Conservation (phyloP, 2,329 filamentous ascomycete genomes). For the Dichotomopilus funicola region DNA sequence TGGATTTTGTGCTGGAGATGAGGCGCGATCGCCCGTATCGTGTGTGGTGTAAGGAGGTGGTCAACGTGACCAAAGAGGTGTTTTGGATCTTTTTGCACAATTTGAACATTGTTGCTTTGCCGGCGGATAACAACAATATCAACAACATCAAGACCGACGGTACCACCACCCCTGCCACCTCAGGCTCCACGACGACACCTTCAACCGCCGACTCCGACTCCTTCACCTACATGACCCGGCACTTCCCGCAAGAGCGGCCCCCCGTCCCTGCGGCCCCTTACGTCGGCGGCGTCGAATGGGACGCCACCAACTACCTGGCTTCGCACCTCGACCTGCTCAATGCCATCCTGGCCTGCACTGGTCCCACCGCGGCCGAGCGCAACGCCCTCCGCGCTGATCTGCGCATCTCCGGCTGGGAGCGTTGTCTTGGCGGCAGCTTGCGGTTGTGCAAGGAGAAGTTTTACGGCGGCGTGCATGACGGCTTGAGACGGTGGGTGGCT, state of each 20-base stretch:
- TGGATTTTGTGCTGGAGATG: conserved; percentile 87
- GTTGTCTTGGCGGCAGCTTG: conserved; percentile 75
- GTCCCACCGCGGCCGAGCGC: conserved; percentile 58
- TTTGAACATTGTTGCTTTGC: conserved; percentile 73
- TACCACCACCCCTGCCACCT: conserved; percentile 1
- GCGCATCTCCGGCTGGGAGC: conserved; percentile 82
- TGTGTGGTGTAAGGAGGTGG: conserved; percentile 88
- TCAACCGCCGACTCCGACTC: conserved; percentile 32
- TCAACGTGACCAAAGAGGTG: conserved; percentile 91
- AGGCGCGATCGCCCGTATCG: conserved; percentile 80
- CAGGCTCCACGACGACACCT: conserved; percentile 20
- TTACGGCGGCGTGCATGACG: conserved; percentile 86
- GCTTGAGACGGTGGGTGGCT: conserved; percentile 80
- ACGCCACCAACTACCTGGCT: conserved; percentile 92
- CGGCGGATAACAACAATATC: conserved; percentile 28
- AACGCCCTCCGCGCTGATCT: conserved; percentile 74
- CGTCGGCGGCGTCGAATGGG: conserved; percentile 96
- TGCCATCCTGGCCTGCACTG: conserved; percentile 73
- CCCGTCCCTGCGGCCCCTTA: conserved; percentile 93
- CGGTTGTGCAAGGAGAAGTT: conserved; percentile 97
- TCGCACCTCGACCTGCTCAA: conserved; percentile 91
- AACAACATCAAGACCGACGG: neutral
- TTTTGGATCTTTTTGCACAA: conserved; percentile 99
- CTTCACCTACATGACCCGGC: conserved; percentile 54
- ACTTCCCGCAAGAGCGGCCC: conserved; percentile 80